These are phyloP conservation scores for Rosa persica DNA, from an alignment of 306 rosid species.

Conservation along the genomic window DNA sequence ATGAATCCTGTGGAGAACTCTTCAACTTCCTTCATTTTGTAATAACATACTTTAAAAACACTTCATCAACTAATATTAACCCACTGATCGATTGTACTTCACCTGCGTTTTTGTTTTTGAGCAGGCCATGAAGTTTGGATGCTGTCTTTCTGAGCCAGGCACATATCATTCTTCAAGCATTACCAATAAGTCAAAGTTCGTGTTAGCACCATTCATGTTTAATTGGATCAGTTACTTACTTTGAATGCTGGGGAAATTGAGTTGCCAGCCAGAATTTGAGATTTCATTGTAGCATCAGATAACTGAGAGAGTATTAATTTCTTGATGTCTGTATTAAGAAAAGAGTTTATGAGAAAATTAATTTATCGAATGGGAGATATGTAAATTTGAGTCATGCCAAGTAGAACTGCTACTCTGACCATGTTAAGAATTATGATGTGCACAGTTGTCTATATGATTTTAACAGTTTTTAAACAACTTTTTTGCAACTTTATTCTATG, in stretches of 20 bases:
- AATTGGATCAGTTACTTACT: background rate
- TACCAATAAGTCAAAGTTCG: slow-evolving; percentile 68
- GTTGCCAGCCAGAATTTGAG: background rate
- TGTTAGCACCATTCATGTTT: background rate
- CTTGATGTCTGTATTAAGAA: background rate
- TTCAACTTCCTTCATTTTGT: slow-evolving; percentile 4
- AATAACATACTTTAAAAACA: background rate
- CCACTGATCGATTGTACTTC: background rate
- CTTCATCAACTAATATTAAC: background rate
- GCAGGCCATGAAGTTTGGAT: slow-evolving; percentile 93
- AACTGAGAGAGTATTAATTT: background rate
- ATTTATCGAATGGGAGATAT: background rate
- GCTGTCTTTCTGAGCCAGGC: slow-evolving; percentile 84
- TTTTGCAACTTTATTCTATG: background rate
- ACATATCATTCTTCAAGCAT: slow-evolving; percentile 66
- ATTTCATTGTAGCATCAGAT: background rate
- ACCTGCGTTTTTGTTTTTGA: slow-evolving; percentile 28
- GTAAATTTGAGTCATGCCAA: background rate
- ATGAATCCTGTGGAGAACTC: background rate
- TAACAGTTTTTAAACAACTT: background rate
- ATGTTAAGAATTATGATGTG: background rate
- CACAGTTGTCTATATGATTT: background rate
- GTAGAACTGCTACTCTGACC: background rate
- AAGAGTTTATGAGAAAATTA: background rate
- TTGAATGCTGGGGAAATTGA: background rate